Evolutionary conservation across 2,329 filamentous ascomycete species (phyloP), one percentile per base, ranked within the genome.

Genomic region (Aspergillus sp.): DNA sequence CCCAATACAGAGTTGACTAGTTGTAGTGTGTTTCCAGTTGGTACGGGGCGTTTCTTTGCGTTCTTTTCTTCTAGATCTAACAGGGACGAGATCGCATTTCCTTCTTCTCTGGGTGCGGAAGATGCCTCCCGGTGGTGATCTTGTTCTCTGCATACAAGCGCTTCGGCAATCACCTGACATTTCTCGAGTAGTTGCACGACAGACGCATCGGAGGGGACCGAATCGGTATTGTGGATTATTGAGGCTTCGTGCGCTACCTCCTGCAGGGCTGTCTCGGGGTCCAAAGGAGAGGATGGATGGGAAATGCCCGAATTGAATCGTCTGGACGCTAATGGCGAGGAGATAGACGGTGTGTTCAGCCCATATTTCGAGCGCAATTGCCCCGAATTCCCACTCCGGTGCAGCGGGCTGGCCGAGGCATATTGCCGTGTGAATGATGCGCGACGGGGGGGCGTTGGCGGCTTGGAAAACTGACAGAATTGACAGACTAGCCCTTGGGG

Each of bases 1-100:
- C 70, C 65, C 10, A 77, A 78, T 50, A 84, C 68, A 32, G 69
- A 64, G 17, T 69, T 67, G 22, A 73, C 66, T 4, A 69, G 60
- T 47, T 64, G 67, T 15, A 61, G 65, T 19, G 67, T 61, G 23
- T 61, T 60, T 13, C 62, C 54, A 6, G 62, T 49, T 43, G 55
- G 51, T 44, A 57, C 60, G 45, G 53, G 44, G 49, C 48, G 53
- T 41, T 55, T 58, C 25, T 57, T 59, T 17, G 58, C 49, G 41
- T 60, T 59, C 44, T 66, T 68, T 50, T 73, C 68, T 41, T 71
- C 65, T 13, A 73, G 60, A 41, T 70, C 63, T 7, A 73, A 57
- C 13, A 74, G 57, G 2, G 69, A 69, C 1, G 70, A 70, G 7
- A 70, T 67, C 19, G 66, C 66, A 52, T 65, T 67, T 35, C 61